Conservation (phyloP, 805 yeast genomes). For the Nadsonia fulvescens region DNA sequence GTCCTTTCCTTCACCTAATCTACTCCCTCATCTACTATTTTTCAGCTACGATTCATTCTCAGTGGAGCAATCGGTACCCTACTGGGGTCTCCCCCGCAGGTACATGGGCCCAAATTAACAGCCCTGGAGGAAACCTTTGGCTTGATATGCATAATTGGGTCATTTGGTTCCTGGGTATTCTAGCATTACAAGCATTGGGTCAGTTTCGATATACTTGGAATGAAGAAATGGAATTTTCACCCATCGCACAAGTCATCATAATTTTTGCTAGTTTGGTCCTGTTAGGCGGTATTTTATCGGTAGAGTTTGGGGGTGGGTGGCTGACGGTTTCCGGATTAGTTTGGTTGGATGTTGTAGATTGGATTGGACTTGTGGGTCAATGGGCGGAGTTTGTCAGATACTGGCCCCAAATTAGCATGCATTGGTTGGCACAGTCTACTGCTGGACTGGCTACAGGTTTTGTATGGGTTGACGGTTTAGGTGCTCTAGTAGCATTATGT, state of each 20-base stretch:
- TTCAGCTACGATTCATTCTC: slow-evolving; percentile 1
- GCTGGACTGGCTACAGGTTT: too few species aligned
- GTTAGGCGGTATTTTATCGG: slow-evolving; percentile 5
- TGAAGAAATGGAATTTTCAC: slow-evolving; percentile 3
- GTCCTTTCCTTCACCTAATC: slow-evolving; percentile 1
- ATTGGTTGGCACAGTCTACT: slow-evolving; percentile 5
- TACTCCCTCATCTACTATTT: slow-evolving; percentile 1
- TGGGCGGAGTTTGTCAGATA: slow-evolving; percentile 3
- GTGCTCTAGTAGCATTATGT: too few species aligned
- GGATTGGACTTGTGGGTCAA: slow-evolving; percentile 6
- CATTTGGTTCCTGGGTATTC: slow-evolving; percentile 2
- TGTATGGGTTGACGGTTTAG: too few species aligned
- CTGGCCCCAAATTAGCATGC: slow-evolving; percentile 7
- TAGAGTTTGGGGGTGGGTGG: too few species aligned
- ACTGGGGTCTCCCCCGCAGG: background rate
- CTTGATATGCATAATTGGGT: slow-evolving; percentile 1
- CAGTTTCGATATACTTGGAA: slow-evolving; percentile 3
- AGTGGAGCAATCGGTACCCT: slow-evolving; percentile 2
- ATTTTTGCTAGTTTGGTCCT: slow-evolving; percentile 1
- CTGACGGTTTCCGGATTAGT: too few species aligned
- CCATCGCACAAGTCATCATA: background rate
- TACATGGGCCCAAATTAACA: too few species aligned
- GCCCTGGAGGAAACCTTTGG: too few species aligned
- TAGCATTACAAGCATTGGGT: slow-evolving; percentile 1
- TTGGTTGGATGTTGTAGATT: slow-evolving; percentile 8